Evolutionary conservation across 2,329 filamentous ascomycete species (phyloP).

Genomic region (Claviceps cyperi): DNA sequence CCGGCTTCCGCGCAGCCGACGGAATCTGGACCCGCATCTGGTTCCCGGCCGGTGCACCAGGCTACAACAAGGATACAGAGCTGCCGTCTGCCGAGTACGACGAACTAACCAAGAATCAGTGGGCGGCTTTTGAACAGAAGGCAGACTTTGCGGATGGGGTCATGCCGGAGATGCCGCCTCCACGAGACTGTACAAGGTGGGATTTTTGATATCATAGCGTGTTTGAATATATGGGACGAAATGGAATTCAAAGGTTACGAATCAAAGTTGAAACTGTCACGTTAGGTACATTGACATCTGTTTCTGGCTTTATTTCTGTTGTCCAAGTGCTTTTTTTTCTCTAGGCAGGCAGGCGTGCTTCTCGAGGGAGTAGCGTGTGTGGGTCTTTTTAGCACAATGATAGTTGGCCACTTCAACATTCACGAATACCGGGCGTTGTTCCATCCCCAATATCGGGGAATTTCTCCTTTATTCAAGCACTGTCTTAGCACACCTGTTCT

Average conservation of each 20-base stretch:
- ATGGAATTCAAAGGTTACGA: not conserved
- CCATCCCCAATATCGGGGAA: not conserved
- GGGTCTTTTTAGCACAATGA: too few species aligned
- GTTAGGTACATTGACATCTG: too few species aligned
- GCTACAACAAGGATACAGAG: constrained; percentile 49
- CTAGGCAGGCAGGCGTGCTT: too few species aligned
- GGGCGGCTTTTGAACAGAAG: constrained; percentile 47
- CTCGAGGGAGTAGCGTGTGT: too few species aligned
- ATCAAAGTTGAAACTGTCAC: too few species aligned
- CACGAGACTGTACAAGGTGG: constrained; percentile 60
- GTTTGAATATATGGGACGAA: not conserved
- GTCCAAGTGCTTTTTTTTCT: too few species aligned
- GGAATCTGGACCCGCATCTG: constrained; percentile 51
- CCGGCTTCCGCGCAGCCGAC: constrained; percentile 36
- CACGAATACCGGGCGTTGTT: not conserved
- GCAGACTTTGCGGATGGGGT: constrained; percentile 55
- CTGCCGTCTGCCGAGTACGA: constrained; percentile 41
- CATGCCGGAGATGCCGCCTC: constrained; percentile 67
- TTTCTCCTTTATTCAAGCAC: constrained; percentile 2
- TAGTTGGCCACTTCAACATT: not conserved
- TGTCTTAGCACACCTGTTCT: not conserved
- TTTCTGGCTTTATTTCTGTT: too few species aligned
- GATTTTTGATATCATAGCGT: constrained; percentile 43
- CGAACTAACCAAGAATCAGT: constrained; percentile 45
- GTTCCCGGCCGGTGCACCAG: constrained; percentile 57